Base-by-base conservation (phyloP, 176 grass and related monocot species). In the Bothriochloa decipiens region DNA sequence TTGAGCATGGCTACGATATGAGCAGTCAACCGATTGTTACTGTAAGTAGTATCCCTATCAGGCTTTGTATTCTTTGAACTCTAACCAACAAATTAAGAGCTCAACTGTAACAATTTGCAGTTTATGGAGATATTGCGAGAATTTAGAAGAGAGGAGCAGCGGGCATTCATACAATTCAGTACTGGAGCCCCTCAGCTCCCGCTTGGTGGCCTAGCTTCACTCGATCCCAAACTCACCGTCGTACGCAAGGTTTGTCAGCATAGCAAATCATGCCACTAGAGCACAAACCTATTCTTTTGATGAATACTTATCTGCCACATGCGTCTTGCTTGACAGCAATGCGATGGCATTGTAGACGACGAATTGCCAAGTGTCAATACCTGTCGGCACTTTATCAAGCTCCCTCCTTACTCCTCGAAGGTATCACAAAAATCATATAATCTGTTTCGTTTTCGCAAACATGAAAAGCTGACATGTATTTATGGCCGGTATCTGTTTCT, bases 321-420 rank as follows among this genome's bases (percentile, higher is more conserved):
- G 52, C 70, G 28, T 87, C 68, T 17, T 77, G 26, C 25, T 71
- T 42, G 15, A 65, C 87, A 94, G 89, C 85, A 94, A 74, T 90
- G 84, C 11, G 87, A 87, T 53, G 70, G 82, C 35, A 81, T 81
- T 27, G 82, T 78, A 15, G 82, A 94, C 16, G 39, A 89, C 5
- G 92, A 91, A 22, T 62, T 94, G 57, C 87, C 92, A 37, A 94
- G 89, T 13, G 92, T 94, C 45, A 94, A 91, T 53, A 91, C 89
- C 20, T 94, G 92, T 60, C 84, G 81, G 75, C 90, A 94, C 68
- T 94, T 77, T 87, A 74, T 94, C 78, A 94, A 91, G 78, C 92
- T 94, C 32, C 92, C 92, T 80, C 78, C 92, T 23, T 94, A 94
- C 84, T 89, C 89, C 28, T 91, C 92, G 1, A 94, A 94, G 89